phyloP scores from a whole-genome alignment of 306 rosid genomes.

The Vigna nakashimae region DNA sequence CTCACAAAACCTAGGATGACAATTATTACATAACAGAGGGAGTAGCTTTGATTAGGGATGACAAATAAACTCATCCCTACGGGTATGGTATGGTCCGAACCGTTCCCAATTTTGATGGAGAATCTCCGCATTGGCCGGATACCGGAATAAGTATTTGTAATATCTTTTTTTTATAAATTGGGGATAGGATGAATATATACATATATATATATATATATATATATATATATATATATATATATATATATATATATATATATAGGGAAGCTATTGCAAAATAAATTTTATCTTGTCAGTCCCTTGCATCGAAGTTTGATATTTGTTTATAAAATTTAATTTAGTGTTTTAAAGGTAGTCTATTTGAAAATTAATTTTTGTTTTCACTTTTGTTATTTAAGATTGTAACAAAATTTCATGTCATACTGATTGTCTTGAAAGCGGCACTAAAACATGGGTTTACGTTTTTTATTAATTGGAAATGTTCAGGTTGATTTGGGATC shows the following conservation, averaged over 20 bases:
- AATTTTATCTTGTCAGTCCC: not conserved
- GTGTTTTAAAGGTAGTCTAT: not conserved
- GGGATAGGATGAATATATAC: too few relatives aligned
- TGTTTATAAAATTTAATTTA: too few relatives aligned
- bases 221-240: too few relatives aligned
- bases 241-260: not conserved
- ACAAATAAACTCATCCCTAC: too few relatives aligned
- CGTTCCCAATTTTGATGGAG: too few relatives aligned
- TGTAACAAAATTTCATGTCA: not conserved
- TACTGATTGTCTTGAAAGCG: constrained; percentile 5
- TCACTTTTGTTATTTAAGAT: not conserved
- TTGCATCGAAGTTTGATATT: not conserved
- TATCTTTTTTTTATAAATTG: too few relatives aligned
- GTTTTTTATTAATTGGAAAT: constrained; percentile 34
- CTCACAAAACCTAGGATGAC: too few relatives aligned
- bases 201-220: too few relatives aligned
- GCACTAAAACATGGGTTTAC: constrained; percentile 1
- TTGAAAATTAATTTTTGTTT: not conserved
- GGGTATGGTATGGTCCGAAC: too few relatives aligned
- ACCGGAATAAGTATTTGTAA: too few relatives aligned
- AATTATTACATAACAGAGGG: too few relatives aligned
- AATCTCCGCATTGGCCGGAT: too few relatives aligned
- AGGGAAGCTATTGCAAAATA: not conserved
- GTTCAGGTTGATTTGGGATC: constrained; percentile 86
- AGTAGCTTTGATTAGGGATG: not conserved